Conservation (phyloP, 805 yeast species). For the Myxozyma melibiosi region DNA sequence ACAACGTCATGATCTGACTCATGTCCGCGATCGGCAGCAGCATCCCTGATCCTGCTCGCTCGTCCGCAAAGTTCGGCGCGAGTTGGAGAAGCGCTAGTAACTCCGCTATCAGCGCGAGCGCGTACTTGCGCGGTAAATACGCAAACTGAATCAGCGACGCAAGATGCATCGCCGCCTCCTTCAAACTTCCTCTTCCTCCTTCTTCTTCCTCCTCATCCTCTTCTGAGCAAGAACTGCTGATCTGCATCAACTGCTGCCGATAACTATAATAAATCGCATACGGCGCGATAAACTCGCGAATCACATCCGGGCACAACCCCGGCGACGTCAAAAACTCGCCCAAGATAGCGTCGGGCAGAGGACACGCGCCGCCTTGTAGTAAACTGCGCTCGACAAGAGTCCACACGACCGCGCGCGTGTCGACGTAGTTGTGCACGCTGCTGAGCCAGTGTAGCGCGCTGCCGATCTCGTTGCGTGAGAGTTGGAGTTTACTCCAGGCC, state of each 20-base stretch:
- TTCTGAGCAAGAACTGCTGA: too few relatives aligned
- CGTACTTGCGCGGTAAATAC: conserved; percentile 33
- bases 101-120: conserved; percentile 22
- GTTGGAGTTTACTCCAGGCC: conserved; percentile 29
- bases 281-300: conserved; percentile 41
- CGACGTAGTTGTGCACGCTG: conserved; percentile 28
- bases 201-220: too few relatives aligned
- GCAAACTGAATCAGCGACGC: conserved; percentile 38
- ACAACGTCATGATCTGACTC: conserved; percentile 29
- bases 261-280: conserved; percentile 38
- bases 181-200: conserved; percentile 6
- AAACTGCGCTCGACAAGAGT: conserved; percentile 36
- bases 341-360: conserved; percentile 24
- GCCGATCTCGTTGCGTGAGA: conserved; percentile 16
- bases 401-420: conserved; percentile 37
- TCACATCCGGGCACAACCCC: conserved; percentile 15
- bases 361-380: conserved; percentile 16
- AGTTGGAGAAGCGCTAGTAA: conserved; percentile 15
- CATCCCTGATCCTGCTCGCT: too few relatives aligned
- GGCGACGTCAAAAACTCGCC: conserved; percentile 23
- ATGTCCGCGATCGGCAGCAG: conserved; percentile 29
- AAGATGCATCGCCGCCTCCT: conserved; percentile 34
- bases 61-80: too few relatives aligned
- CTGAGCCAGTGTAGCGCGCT: conserved; percentile 38
- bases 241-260: conserved; percentile 10